Base-by-base conservation (phyloP, 192 early-diverging fungal genomes). In the Geosiphon pyriformis region DNA sequence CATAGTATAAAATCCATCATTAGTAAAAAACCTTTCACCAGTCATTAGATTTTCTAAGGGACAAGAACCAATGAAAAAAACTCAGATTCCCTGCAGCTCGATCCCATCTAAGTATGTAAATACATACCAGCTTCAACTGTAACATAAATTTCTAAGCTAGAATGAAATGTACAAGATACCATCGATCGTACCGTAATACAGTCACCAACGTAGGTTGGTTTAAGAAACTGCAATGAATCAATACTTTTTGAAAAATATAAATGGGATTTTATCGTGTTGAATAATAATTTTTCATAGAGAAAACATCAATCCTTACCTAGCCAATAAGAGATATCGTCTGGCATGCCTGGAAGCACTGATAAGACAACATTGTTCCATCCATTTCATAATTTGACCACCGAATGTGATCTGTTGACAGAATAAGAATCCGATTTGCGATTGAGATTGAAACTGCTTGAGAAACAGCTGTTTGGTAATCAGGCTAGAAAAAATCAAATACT, bases 341-440 rank as follows among this genome's bases (percentile, higher is more conserved):
- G 75, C 75, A 37, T 83, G 72, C 15, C 83, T 78, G 67, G 71
- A 76, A 1, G 87, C 87, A 57, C 83, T 81, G n/a, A 84, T 74
- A 4, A 83, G 62, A 3, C 80, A 74, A 67, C 86, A 83, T 20
- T 70, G 76, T 65, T 88, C 87, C 87, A 88, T 88, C 84, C 84
- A 88, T 47, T 81, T 70, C 76, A 88, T 88, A 47, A 88, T 88
- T 56, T 86, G 82, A 22, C 87, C 87, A 59, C 87, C 87, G 78
- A 88, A 88, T 4, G 86, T 88, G 48, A 88, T 88, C 26, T 72
- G 71, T 1, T 22, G 10, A 55, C 12, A 10, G 15, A 10, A 15
- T 42, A 42, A 42, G 15, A 10, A 42, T 42, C 37, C 7, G 37
- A 42, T 10, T 42, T 10, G 15, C 37, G 7, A 42, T 42, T 10